Percentiles rank a stretch among this genome's conserved stretches.
Conservation (phyloP, 2,329 filamentous ascomycete genomes). For the Botrytis deweyae region DNA sequence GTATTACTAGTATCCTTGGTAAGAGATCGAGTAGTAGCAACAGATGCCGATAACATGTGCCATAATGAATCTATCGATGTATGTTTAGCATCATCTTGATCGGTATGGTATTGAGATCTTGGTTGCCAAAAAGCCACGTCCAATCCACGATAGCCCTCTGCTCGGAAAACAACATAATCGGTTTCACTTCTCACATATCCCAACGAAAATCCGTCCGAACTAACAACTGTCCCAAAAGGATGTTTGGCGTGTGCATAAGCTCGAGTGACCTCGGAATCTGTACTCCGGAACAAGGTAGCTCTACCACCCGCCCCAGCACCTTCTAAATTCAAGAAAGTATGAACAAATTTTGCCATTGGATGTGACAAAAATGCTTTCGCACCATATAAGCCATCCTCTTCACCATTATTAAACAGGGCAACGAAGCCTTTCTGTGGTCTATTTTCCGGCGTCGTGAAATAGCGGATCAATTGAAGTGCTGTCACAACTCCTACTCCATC, state of each 20-base stretch:
- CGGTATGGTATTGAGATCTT: constrained; percentile 83
- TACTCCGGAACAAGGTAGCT: constrained; percentile 82
- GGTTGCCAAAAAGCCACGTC: constrained; percentile 92
- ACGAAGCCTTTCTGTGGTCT: constrained; percentile 79
- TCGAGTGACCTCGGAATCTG: constrained; percentile 80
- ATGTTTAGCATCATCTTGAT: constrained; percentile 81
- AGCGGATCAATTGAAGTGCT: constrained; percentile 78
- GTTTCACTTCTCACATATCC: constrained; percentile 82
- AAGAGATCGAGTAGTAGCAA: constrained; percentile 71
- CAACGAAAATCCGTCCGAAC: constrained; percentile 77
- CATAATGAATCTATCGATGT: constrained; percentile 71
- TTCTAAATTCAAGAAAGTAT: constrained; percentile 92
- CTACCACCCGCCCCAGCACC: constrained; percentile 89
- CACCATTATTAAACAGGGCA: constrained; percentile 88
- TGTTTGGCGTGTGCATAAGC: constrained; percentile 70
- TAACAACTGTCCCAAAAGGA: constrained; percentile 82
- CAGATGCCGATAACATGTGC: constrained; percentile 89
- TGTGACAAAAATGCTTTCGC: constrained; percentile 82
- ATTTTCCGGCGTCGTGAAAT: constrained; percentile 72
- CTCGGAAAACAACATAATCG: constrained; percentile 82
- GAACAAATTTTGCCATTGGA: constrained; percentile 74
- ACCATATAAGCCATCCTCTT: constrained; percentile 90
- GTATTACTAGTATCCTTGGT: constrained; percentile 64
- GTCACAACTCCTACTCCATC: constrained; percentile 90
- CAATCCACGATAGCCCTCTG: constrained; percentile 78